Evolutionary conservation across 768 basidiomycete genomes (phyloP).

Genomic region (Mycena rebaudengoi): DNA sequence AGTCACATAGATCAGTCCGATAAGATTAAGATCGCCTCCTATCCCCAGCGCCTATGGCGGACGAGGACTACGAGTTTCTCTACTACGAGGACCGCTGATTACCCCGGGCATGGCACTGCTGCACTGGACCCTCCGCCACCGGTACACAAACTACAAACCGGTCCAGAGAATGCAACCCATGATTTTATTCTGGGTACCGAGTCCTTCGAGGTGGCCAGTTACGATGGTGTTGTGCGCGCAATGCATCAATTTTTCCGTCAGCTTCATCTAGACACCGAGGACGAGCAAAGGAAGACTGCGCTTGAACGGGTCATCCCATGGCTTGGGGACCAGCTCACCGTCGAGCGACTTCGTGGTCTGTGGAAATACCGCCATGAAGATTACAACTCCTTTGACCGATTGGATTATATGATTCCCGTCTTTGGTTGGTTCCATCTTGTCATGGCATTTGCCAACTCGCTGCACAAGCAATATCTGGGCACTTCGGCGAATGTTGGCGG

Average conservation of each 20-base stretch:
- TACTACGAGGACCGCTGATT: no score
- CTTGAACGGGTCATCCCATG: slow-evolving; percentile 33
- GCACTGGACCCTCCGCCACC: slow-evolving; percentile 18
- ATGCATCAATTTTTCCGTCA: not conserved
- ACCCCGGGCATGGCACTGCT: not conserved
- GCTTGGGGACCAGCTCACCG: slow-evolving; percentile 46
- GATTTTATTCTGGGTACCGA: slow-evolving; percentile 27
- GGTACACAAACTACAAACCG: slow-evolving; percentile 21
- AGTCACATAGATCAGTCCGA: no score
- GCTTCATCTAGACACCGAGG: not conserved
- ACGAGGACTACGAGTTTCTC: no score
- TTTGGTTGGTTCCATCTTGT: slow-evolving; percentile 45
- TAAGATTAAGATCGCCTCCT: no score
- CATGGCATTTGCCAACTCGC: slow-evolving; percentile 40
- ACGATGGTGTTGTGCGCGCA: not conserved
- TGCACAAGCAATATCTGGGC: slow-evolving; percentile 42
- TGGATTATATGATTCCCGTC: slow-evolving; percentile 33
- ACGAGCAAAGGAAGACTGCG: not conserved
- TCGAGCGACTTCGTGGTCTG: slow-evolving; percentile 36
- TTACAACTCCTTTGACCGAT: slow-evolving; percentile 37
- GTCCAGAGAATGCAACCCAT: slow-evolving; percentile 3
- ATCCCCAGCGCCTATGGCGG: no score
- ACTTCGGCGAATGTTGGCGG: slow-evolving; percentile 11
- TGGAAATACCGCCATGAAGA: slow-evolving; percentile 40
- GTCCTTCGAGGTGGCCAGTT: slow-evolving; percentile 31